phyloP scores from a whole-genome alignment of 108 stramenopile genomes.

The Mediolabrus comicus region DNA sequence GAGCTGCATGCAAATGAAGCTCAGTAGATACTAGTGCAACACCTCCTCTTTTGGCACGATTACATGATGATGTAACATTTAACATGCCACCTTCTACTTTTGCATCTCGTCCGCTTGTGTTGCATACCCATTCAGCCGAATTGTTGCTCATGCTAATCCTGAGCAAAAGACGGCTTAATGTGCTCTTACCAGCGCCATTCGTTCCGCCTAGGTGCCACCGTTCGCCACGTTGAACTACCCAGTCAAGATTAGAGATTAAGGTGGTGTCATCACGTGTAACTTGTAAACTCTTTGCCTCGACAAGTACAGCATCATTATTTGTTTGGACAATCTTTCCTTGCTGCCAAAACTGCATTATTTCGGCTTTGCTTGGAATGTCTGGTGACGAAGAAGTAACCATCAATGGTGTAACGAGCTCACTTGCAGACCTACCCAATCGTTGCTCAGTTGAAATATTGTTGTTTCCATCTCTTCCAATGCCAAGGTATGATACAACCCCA shows the following conservation, averaged over 20 bases:
- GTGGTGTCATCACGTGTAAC: constrained; percentile 37
- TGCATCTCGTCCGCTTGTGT: constrained; percentile 7
- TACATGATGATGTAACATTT: constrained; percentile 11
- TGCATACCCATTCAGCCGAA: background rate
- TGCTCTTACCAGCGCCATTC: constrained; percentile 75
- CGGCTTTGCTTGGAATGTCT: constrained; percentile 14
- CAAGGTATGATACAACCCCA: constrained; percentile 37
- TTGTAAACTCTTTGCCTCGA: constrained; percentile 13
- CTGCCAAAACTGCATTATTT: constrained; percentile 31
- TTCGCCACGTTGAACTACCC: constrained; percentile 64
- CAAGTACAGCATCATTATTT: constrained; percentile 8
- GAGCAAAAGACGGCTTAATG: constrained; percentile 64
- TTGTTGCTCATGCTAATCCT: constrained; percentile 15
- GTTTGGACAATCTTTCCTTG: background rate
- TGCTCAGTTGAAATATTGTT: constrained; percentile 30
- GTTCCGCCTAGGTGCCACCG: constrained; percentile 74
- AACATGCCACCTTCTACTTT: constrained; percentile 14
- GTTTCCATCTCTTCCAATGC: background rate
- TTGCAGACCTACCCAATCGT: constrained; percentile 25
- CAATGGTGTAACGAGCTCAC: constrained; percentile 34
- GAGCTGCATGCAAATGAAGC: constrained; percentile 59
- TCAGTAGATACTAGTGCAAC: constrained; percentile 82
- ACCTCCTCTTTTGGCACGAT: constrained; percentile 11
- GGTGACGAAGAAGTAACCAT: background rate
- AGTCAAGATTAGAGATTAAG: constrained; percentile 53